Conservation (phyloP, 2,329 filamentous ascomycete genomes). For the Neonectria coccinea region DNA sequence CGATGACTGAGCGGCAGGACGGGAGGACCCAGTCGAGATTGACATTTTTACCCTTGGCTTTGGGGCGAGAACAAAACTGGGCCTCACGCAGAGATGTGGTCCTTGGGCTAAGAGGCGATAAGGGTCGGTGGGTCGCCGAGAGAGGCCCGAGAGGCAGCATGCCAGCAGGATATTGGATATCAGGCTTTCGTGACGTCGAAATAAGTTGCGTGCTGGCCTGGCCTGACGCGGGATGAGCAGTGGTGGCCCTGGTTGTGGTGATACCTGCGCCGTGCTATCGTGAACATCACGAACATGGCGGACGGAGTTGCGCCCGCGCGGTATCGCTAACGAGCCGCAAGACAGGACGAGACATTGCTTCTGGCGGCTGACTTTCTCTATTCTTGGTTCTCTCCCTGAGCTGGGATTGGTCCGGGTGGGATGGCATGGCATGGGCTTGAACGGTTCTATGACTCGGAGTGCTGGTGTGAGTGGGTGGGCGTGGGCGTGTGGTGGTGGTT, state of each 20-base stretch:
- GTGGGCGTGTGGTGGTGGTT: slow-evolving; percentile 14
- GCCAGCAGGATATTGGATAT: slow-evolving; percentile 22
- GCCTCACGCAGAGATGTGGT: slow-evolving; percentile 35
- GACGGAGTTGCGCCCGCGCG: slow-evolving; percentile 20
- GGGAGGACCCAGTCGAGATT: slow-evolving; percentile 36
- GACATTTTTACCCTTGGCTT: slow-evolving; percentile 29
- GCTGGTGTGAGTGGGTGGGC: slow-evolving; percentile 20
- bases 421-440: slow-evolving; percentile 21
- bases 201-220: not conserved
- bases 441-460: slow-evolving; percentile 24
- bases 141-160: slow-evolving; percentile 47
- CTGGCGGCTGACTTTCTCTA: slow-evolving; percentile 13
- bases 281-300: slow-evolving; percentile 12
- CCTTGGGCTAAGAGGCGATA: slow-evolving; percentile 39
- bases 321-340: slow-evolving; percentile 9
- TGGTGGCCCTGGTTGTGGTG: slow-evolving; percentile 15
- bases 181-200: slow-evolving; percentile 6
- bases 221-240: slow-evolving; percentile 1
- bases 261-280: slow-evolving; percentile 7
- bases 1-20: slow-evolving; percentile 26
- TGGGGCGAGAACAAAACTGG: slow-evolving; percentile 46
- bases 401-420: slow-evolving; percentile 40
- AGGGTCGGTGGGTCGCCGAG: slow-evolving; percentile 48
- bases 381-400: slow-evolving; percentile 17
- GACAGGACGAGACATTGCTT: slow-evolving; percentile 11